These are phyloP conservation scores for Talaromyces sp. DNA, from an alignment of 2,329 filamentous ascomycete genomes.

Conservation along the genomic window DNA sequence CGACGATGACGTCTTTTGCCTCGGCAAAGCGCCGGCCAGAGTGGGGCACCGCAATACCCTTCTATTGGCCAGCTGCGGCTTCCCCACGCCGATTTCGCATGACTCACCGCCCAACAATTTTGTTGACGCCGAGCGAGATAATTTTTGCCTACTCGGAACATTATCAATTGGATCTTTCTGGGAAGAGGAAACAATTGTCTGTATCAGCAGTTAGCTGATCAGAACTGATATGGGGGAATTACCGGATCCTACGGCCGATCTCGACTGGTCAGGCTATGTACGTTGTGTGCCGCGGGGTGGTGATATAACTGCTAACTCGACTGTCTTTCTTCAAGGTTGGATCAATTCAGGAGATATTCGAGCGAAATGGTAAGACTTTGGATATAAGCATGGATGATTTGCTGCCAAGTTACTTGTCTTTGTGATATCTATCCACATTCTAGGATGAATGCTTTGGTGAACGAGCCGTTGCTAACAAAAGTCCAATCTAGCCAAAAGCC, in stretches of 20 bases:
- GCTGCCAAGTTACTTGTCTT: neutral
- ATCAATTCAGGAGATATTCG: slow-evolving; percentile 40
- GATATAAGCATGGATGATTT: neutral
- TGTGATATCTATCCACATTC: neutral
- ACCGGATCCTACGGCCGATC: slow-evolving; percentile 38
- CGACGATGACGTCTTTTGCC: neutral
- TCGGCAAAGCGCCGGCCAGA: neutral
- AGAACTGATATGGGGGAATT: neutral
- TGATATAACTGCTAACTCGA: neutral
- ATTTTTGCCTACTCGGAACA: neutral
- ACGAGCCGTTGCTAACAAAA: neutral
- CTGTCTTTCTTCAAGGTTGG: slow-evolving; percentile 16
- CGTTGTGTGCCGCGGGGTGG: slow-evolving; percentile 1
- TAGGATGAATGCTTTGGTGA: neutral
- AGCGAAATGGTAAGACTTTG: slow-evolving; percentile 34
- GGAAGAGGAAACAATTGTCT: neutral
- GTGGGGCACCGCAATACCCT: neutral
- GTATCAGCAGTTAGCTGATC: neutral
- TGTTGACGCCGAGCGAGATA: neutral
- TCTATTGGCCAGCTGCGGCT: neutral
- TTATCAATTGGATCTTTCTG: neutral
- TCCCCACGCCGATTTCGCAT: slow-evolving; percentile 12
- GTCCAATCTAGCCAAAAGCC: slow-evolving; percentile 41
- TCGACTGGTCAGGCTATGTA: slow-evolving; percentile 41
- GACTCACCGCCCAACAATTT: slow-evolving; percentile 8